phyloP scores from a whole-genome alignment of 352 stramenopile species.

The Aphanomyces astaci region DNA sequence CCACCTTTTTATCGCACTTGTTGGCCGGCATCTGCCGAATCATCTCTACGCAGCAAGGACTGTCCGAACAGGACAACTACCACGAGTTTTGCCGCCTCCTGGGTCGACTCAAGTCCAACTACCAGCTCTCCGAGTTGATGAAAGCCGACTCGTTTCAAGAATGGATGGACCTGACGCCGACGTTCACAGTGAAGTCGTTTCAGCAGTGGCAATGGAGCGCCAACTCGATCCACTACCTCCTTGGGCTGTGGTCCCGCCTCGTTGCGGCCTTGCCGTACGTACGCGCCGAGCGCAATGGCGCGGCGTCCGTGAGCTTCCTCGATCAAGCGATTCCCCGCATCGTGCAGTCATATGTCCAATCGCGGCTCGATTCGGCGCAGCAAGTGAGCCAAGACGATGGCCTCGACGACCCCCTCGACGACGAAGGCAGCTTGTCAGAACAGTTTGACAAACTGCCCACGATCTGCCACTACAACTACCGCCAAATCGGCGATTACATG shows the following conservation, averaged over 20 bases:
- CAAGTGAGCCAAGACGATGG: conserved; percentile 89
- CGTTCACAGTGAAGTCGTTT: conserved; percentile 96
- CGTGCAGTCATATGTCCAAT: conserved; percentile 94
- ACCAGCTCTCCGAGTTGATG: conserved; percentile 96
- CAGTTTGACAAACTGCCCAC: conserved; percentile 95
- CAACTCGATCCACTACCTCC: conserved; percentile 95
- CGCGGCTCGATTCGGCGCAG: conserved; percentile 91
- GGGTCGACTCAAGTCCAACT: conserved; percentile 97
- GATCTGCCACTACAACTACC: conserved; percentile 96
- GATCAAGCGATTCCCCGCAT: conserved; percentile 77
- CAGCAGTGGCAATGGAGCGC: conserved; percentile 92
- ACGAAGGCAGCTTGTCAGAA: conserved; percentile 94
- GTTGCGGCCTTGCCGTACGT: conserved; percentile 96
- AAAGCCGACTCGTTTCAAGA: conserved; percentile 95
- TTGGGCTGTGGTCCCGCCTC: conserved; percentile 93
- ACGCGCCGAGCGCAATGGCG: conserved; percentile 56
- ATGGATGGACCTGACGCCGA: conserved; percentile 93
- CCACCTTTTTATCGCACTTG: conserved; percentile 88
- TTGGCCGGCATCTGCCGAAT: conserved; percentile 92
- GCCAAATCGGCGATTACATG: conserved; percentile 87
- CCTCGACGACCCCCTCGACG: conserved; percentile 94
- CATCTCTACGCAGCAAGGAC: conserved; percentile 90
- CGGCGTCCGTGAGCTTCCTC: conserved; percentile 52
- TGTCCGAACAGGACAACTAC: conserved; percentile 98
- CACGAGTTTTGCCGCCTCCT: conserved; percentile 98